A percentile compares a stretch with the other conserved stretches of the same genome.
These are phyloP conservation scores for Phytophthora palmivora DNA, from an alignment of 352 stramenopile species.

Conservation along the genomic window DNA sequence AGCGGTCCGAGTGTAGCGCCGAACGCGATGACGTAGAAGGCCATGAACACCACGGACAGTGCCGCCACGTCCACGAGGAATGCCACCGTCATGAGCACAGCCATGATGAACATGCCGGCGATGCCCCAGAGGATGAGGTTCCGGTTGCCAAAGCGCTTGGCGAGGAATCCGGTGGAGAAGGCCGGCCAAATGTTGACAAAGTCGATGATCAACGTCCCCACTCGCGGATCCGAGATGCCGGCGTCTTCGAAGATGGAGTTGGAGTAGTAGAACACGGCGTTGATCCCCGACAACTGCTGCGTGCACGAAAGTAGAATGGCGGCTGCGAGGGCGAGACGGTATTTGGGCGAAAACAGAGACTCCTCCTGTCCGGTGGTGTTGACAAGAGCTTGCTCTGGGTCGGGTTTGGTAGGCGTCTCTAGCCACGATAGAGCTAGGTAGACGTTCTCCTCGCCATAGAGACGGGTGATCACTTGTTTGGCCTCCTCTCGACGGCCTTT, in stretches of 20 bases:
- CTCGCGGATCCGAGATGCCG: conserved; percentile 16
- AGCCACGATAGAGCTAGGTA: conserved; percentile 28
- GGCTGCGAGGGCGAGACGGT: conserved; percentile 1
- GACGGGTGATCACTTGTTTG: conserved; percentile 37
- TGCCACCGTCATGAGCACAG: conserved; percentile 18
- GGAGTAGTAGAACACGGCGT: conserved; percentile 24
- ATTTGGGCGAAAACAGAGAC: conserved; percentile 16
- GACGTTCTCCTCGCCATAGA: conserved; percentile 38
- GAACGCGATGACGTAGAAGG: conserved; percentile 16
- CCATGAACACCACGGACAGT: conserved; percentile 16
- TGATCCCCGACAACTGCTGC: conserved; percentile 19
- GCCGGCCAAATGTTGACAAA: conserved; percentile 6
- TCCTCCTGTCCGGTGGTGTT: conserved; percentile 1
- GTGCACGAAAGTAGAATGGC: conserved; percentile 9
- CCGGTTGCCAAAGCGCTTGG: conserved; percentile 18
- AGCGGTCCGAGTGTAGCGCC: conserved; percentile 9
- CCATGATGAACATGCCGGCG: conserved; percentile 22
- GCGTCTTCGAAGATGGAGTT: conserved; percentile 21
- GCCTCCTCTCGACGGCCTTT: conserved; percentile 21
- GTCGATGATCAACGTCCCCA: conserved; percentile 15
- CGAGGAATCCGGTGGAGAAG: conserved; percentile 12
- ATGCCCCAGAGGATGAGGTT: conserved; percentile 23
- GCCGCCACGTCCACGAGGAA: conserved; percentile 19
- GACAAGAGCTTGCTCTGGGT: conserved; percentile 14
- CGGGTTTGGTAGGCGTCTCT: conserved; percentile 23